These are phyloP conservation scores for Strigomonas culicis DNA, from an alignment of 208 protist species.

Conservation along the genomic window DNA sequence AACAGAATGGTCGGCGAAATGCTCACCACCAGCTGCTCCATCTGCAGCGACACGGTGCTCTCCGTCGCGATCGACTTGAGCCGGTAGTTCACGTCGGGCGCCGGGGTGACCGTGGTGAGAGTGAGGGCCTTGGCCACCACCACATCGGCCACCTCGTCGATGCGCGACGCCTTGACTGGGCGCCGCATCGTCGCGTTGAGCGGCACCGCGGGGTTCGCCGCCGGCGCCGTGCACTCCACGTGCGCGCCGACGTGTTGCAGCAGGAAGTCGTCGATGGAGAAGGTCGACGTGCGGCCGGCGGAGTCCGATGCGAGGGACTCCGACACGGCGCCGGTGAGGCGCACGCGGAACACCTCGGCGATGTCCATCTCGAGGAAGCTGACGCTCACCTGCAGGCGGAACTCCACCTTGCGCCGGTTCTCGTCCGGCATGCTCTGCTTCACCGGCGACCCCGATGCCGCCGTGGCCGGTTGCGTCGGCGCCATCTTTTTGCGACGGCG, in stretches of 20 bases:
- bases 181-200: neutral
- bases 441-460: conserved; percentile 9
- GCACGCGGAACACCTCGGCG: conserved; percentile 9
- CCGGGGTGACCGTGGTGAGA: conserved; percentile 14
- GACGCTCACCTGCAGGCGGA: conserved; percentile 1
- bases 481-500: neutral
- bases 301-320: neutral
- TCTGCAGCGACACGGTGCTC: conserved; percentile 27
- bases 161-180: conserved; percentile 10
- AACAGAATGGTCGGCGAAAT: conserved; percentile 69
- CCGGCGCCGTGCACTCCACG: conserved; percentile 16
- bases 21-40: conserved; percentile 33
- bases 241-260: conserved; percentile 44
- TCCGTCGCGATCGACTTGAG: conserved; percentile 35
- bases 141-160: conserved; percentile 37
- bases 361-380: conserved; percentile 13
- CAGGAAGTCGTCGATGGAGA: conserved; percentile 12
- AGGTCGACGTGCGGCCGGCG: neutral
- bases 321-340: neutral
- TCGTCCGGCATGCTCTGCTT: conserved; percentile 5
- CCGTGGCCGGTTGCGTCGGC: neutral
- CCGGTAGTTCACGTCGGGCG: conserved; percentile 23
- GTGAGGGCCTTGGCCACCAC: conserved; percentile 20
- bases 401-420: neutral
- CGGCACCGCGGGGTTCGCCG: neutral